Base-by-base conservation (phyloP, 208 protist species). In the Phytomonas francai region DNA sequence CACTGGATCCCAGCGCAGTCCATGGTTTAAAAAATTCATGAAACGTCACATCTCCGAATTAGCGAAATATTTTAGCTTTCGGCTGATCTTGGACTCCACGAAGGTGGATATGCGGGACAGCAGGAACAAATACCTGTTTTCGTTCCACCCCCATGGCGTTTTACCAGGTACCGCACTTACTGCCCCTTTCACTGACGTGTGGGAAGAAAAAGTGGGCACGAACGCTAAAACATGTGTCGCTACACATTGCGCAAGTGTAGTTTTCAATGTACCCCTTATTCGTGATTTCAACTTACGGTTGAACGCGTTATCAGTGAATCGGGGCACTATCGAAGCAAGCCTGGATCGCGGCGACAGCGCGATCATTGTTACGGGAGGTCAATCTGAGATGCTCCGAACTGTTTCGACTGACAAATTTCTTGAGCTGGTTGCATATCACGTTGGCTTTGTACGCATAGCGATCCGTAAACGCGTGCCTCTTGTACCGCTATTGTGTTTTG, bases 341-440 rank as follows among this genome's bases (percentile, higher is more conserved):
- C 71, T 94, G 33, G 42, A 72, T 25, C 71, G 72, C 22, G 91
- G 88, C 30, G 88, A 91, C 75, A 89, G 88, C 63, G 67, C 80
- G 5, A 19, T 94, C 33, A 83, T 96, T 49, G 91, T 96, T 22
- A 89, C 83, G 6, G 91, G 91, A 30, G 91, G 91, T 16, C 91
- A 96, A 74, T 83, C 91, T 1, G 91, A 96, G 80, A 92, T 96
- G 85, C 65, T 92, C 34, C 77, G 80, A 68, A 85, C 86, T 27
- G 12, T 66, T 66, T 33, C 79, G 27, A 88, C 83, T 63, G 12
- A 73, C 25, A 72, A 31, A 39, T 68, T 72, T 27, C 81, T 94
- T 78, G 82, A 71, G 12, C 65, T 94, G 42, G 79, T 93, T 31
- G 87, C 86, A 16, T 82, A 92, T 32, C 91, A 96, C 73, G 74